phyloP scores from a whole-genome alignment of 1,284 basidiomycete species.

The Tilletia setariae region DNA sequence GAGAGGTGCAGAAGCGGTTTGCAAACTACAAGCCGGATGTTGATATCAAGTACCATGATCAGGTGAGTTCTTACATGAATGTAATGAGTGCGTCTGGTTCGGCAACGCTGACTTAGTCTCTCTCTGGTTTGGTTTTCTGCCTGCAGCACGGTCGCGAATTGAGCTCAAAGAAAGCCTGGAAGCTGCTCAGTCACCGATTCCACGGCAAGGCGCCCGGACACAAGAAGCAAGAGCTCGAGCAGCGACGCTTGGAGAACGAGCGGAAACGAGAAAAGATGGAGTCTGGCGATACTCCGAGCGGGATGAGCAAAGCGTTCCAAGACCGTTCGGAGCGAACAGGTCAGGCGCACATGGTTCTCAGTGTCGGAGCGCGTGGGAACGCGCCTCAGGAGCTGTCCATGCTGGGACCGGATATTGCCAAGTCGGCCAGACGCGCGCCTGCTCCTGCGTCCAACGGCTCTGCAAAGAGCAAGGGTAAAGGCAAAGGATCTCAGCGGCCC shows the following conservation, averaged over 20 bases:
- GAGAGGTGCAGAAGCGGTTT: conserved; percentile 76
- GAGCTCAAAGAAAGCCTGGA: conserved; percentile 75
- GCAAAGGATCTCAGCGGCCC: background rate
- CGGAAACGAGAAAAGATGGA: conserved; percentile 47
- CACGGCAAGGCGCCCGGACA: conserved; percentile 50
- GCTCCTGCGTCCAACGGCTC: background rate
- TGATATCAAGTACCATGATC: conserved; percentile 93
- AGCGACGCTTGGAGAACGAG: conserved; percentile 48
- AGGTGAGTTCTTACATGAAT: conserved; percentile 55
- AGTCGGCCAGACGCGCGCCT: background rate
- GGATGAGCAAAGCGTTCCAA: conserved; percentile 48
- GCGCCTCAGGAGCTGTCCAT: conserved; percentile 49
- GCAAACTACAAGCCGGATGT: conserved; percentile 95
- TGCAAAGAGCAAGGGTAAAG: conserved; percentile 3
- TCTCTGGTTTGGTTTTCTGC: background rate
- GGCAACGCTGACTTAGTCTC: too few relatives aligned
- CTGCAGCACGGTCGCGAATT: conserved; percentile 72
- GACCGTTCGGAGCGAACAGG: conserved; percentile 46
- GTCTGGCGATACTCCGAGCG: conserved; percentile 49
- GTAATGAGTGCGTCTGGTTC: too few relatives aligned
- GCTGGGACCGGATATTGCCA: conserved; percentile 27
- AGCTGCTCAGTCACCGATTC: conserved; percentile 52
- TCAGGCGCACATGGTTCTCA: conserved; percentile 53
- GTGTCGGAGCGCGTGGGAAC: conserved; percentile 43
- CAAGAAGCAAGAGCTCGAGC: conserved; percentile 47